phyloP scores from a whole-genome alignment of 139 green algal species.

The Tetradesmus obliquus region DNA sequence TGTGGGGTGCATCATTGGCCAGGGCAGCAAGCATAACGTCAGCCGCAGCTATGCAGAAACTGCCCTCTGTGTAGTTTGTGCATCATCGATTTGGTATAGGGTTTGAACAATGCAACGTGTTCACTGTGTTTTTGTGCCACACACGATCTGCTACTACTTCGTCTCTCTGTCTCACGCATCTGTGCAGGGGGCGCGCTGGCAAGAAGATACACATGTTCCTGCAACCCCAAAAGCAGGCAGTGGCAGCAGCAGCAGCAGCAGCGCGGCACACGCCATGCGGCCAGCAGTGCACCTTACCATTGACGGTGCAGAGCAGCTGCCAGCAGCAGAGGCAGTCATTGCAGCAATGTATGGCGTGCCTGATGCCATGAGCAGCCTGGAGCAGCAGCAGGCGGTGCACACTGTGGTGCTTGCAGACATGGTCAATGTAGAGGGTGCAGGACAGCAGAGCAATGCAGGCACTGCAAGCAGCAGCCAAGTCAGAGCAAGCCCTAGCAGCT shows the following conservation, averaged over 20 bases:
- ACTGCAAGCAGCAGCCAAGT: neutral
- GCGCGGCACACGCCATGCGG: neutral
- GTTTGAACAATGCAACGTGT: no score
- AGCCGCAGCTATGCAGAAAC: no score
- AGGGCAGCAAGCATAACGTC: no score
- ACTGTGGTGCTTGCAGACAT: neutral
- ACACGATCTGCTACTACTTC: no score
- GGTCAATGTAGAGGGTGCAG: neutral
- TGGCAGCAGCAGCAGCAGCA: neutral
- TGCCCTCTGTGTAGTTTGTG: no score
- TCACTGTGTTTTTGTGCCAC: no score
- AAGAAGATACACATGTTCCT: no score
- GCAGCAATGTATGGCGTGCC: conserved; percentile 2
- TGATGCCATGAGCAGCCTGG: neutral
- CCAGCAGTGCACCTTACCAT: neutral
- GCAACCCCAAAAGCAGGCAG: neutral
- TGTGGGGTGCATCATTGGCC: no score
- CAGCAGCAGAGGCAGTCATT: conserved; percentile 23
- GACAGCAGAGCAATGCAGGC: neutral
- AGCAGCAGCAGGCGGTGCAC: conserved; percentile 6
- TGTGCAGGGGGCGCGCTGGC: no score
- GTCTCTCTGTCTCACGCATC: no score
- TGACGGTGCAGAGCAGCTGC: neutral
- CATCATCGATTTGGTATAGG: no score
- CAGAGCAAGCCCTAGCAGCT: neutral